Conservation (phyloP, 768 basidiomycete species). For the Suillus subalutaceus region DNA sequence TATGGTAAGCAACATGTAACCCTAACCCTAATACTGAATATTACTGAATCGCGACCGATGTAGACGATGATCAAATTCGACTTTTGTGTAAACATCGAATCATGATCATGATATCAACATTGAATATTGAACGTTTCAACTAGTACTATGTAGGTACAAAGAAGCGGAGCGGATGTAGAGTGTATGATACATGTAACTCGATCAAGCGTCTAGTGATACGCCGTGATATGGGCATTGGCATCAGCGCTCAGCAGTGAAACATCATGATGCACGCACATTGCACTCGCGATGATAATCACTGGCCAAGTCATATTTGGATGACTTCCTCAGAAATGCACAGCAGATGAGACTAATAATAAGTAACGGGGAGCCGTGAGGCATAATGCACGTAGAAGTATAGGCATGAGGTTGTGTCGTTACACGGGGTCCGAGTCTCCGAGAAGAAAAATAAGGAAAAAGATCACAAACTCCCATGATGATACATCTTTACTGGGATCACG, state of each 20-base stretch:
- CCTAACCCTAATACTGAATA: neutral
- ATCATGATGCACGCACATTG: neutral
- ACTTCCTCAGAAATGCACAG: neutral
- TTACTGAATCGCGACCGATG: neutral
- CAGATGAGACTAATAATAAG: neutral
- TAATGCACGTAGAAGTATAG: neutral
- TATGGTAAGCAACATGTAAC: neutral
- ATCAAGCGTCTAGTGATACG: neutral
- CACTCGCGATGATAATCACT: neutral
- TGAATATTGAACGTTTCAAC: neutral
- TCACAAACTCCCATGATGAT: neutral
- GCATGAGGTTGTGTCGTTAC: neutral
- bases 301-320: neutral
- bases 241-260: neutral
- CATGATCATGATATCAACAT: neutral
- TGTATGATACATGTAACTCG: neutral
- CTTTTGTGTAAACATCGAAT: neutral
- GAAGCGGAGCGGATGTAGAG: neutral
- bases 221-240: neutral
- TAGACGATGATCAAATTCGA: neutral
- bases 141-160: neutral
- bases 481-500: slow-evolving; percentile 15
- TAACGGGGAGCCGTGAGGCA: neutral
- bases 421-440: neutral
- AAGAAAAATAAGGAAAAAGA: neutral